phyloP scores from a whole-genome alignment of 192 early-diverging fungal genomes.

The Umbelopsis isabellina region DNA sequence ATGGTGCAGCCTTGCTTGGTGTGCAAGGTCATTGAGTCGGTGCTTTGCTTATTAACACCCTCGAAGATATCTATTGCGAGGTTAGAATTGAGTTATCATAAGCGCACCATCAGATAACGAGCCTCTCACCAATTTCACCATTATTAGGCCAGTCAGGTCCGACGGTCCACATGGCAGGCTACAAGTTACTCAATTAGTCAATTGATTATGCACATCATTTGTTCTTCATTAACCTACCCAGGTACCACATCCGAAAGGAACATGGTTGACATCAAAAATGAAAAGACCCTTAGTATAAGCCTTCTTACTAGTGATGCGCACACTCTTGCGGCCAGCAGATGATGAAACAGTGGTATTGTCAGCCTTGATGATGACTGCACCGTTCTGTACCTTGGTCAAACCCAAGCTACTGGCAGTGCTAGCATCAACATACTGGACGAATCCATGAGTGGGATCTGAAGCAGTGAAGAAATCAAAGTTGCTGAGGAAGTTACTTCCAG shows the following conservation, averaged over 20 bases:
- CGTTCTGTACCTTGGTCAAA: not conserved
- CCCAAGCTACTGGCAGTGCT: conserved; percentile 17
- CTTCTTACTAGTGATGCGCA: conserved; percentile 24
- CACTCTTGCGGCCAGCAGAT: conserved; percentile 26
- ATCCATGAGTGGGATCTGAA: conserved; percentile 42
- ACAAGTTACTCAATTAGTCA: too few species aligned
- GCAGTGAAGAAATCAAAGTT: conserved; percentile 40
- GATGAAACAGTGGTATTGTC: conserved; percentile 19
- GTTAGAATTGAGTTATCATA: too few species aligned
- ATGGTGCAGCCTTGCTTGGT: conserved; percentile 42
- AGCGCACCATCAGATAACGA: too few species aligned
- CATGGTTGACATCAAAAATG: conserved; percentile 35
- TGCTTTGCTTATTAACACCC: conserved; percentile 38
- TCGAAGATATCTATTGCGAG: conserved; percentile 31
- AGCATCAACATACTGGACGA: conserved; percentile 37
- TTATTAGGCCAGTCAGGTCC: conserved; percentile 46
- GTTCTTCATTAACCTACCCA: conserved; percentile 22
- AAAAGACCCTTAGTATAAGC: conserved; percentile 33
- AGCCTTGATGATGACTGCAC: conserved; percentile 12
- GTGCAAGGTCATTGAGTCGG: conserved; percentile 40
- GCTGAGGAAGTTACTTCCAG: conserved; percentile 36
- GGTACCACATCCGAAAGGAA: conserved; percentile 52
- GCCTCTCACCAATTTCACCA: conserved; percentile 43
- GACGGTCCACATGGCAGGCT: conserved; percentile 50
- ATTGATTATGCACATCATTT: too few species aligned